Evolutionary conservation across 106 monocot species (phyloP).

Genomic region (Allium fistulosum): DNA sequence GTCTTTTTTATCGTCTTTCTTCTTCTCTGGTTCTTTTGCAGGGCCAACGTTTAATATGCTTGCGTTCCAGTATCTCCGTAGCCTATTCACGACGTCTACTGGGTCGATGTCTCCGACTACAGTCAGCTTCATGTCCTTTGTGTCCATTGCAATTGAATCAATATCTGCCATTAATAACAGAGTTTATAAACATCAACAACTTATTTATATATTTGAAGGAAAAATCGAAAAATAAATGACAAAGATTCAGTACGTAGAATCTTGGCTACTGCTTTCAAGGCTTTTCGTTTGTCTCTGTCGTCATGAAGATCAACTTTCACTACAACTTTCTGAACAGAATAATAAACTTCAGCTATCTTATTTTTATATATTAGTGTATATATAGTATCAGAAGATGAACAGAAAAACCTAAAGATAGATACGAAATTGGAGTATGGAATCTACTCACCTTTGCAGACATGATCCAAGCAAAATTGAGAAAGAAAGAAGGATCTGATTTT

Average conservation of each 20-base stretch:
- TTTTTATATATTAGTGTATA: too few species aligned
- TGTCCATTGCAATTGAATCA: slow-evolving; percentile 17
- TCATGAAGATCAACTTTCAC: slow-evolving; percentile 10
- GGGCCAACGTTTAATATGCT: slow-evolving; percentile 8
- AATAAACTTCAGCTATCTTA: too few species aligned
- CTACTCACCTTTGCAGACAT: too few species aligned
- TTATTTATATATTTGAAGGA: too few species aligned
- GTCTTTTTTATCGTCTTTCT: slow-evolving; percentile 8
- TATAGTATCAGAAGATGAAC: too few species aligned
- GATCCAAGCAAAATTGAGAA: too few species aligned
- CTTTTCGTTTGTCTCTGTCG: slow-evolving; percentile 17
- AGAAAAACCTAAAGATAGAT: too few species aligned
- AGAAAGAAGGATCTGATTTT: too few species aligned
- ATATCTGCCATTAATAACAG: slow-evolving; percentile 5
- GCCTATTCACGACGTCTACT: slow-evolving; percentile 7
- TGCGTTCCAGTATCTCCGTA: slow-evolving; percentile 10
- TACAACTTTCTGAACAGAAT: slow-evolving; percentile 12
- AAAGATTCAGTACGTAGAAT: background rate
- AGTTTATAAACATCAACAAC: too few species aligned
- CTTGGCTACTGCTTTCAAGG: slow-evolving; percentile 16
- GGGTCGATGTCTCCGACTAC: slow-evolving; percentile 17
- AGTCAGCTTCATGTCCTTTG: slow-evolving; percentile 13
- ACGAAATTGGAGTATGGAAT: too few species aligned
- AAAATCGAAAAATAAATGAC: too few species aligned
- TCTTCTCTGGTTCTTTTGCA: slow-evolving; percentile 4